These are phyloP conservation scores for Cladosporium sp. DNA, from an alignment of 2,329 filamentous ascomycete genomes.

Conservation along the genomic window DNA sequence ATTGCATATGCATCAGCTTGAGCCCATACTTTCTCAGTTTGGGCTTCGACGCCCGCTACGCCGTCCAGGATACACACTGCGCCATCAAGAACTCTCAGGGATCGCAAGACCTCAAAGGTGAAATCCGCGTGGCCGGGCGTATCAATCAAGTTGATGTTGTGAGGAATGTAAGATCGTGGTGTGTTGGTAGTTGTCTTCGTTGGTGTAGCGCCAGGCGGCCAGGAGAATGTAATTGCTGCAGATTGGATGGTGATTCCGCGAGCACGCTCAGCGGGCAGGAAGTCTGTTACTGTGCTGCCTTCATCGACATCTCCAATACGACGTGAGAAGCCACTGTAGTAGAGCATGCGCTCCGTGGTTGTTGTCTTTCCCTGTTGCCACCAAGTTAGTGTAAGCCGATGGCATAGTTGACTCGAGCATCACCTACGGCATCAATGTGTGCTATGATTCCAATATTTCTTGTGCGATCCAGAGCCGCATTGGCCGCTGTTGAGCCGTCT, in stretches of 20 bases:
- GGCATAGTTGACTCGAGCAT: not conserved
- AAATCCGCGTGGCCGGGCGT: conserved; percentile 97
- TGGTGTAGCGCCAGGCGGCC: conserved; percentile 58
- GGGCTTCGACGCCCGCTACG: conserved; percentile 90
- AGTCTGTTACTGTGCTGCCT: conserved; percentile 95
- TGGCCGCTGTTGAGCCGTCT: conserved; percentile 4
- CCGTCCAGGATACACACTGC: conserved; percentile 91
- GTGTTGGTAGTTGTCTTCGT: conserved; percentile 25
- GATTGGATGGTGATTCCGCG: conserved; percentile 97
- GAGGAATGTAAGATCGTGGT: conserved; percentile 50
- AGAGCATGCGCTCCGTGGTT: conserved; percentile 98
- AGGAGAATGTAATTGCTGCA: conserved; percentile 89
- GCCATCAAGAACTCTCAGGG: conserved; percentile 80
- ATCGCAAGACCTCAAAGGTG: conserved; percentile 91
- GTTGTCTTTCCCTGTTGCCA: conserved; percentile 77
- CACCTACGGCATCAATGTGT: conserved; percentile 80
- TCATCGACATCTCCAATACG: conserved; percentile 93
- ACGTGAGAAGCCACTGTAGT: conserved; percentile 85
- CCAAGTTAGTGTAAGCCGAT: not conserved
- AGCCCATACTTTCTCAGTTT: conserved; percentile 93
- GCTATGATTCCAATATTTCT: conserved; percentile 98
- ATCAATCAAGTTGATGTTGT: conserved; percentile 88
- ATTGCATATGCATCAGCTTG: conserved; percentile 84
- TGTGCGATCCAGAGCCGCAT: conserved; percentile 45
- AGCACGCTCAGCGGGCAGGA: conserved; percentile 85